Percentiles rank a stretch among this genome's conserved stretches.
phyloP scores from a whole-genome alignment of 225 moss, liverwort and hornwort genomes.

The Climacium dendroides region DNA sequence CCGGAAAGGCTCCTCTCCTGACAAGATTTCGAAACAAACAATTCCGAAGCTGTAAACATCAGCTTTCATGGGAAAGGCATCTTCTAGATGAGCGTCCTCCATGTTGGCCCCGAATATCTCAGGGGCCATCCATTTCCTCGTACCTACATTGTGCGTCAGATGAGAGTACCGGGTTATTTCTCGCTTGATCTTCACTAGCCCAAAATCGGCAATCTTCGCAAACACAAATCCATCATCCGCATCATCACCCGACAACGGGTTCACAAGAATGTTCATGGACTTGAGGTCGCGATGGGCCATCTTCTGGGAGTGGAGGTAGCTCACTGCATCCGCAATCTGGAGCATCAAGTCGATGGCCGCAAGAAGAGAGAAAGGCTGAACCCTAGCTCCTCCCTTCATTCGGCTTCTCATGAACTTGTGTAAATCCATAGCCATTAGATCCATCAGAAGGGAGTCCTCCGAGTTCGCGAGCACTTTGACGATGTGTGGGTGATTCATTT shows the following conservation, averaged over 20 bases:
- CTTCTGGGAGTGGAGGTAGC: not conserved
- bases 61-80: not conserved
- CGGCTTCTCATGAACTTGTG: not conserved
- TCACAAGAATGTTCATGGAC: not conserved
- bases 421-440: not conserved
- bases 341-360: conserved; percentile 5
- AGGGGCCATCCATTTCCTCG: not conserved
- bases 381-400: not conserved
- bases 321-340: not conserved
- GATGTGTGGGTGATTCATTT: not conserved
- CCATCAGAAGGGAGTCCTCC: not conserved
- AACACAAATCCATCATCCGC: not conserved
- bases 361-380: not conserved
- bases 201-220: conserved; percentile 3
- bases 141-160: not conserved
- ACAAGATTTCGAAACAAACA: not conserved
- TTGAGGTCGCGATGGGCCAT: not conserved
- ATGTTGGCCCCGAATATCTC: not conserved
- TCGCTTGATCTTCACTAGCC: not conserved
- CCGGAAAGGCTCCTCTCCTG: not conserved
- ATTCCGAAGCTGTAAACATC: conserved; percentile 13
- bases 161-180: not conserved
- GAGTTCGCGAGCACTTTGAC: not conserved
- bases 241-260: not conserved
- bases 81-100: not conserved